Conservation (phyloP, 257 asterid species). For the Echium plantagineum region DNA sequence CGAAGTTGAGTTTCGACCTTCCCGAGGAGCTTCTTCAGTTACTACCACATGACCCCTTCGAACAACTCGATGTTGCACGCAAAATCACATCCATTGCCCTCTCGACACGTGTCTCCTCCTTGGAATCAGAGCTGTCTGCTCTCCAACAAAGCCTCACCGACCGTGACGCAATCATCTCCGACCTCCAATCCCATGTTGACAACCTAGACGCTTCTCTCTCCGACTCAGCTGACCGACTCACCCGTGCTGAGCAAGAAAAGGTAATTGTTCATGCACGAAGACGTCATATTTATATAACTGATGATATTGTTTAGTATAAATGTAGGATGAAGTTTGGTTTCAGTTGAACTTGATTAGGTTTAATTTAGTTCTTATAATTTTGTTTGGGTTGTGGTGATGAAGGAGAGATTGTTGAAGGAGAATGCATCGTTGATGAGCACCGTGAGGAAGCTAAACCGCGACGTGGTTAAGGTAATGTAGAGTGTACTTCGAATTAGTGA, state of each 20-base stretch:
- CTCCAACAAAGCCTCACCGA: slow-evolving; percentile 58
- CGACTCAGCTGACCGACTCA: slow-evolving; percentile 44
- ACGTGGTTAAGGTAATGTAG: slow-evolving; percentile 30
- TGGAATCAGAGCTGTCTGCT: slow-evolving; percentile 60
- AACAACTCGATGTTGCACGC: slow-evolving; percentile 84
- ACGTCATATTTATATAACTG: no score
- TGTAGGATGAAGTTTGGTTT: no score
- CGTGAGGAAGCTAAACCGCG: slow-evolving; percentile 40
- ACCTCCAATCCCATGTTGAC: slow-evolving; percentile 63
- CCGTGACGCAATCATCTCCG: slow-evolving; percentile 56
- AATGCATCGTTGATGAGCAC: slow-evolving; percentile 22
- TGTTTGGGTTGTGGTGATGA: neutral
- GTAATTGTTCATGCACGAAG: slow-evolving; percentile 13
- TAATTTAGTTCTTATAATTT: neutral
- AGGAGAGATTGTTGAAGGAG: slow-evolving; percentile 32
- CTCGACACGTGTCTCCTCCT: slow-evolving; percentile 69
- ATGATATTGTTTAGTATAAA: no score
- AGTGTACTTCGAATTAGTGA: no score
- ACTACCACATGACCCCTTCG: slow-evolving; percentile 84
- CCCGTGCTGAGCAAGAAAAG: slow-evolving; percentile 59
- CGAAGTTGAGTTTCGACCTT: slow-evolving; percentile 40
- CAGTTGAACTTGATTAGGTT: no score
- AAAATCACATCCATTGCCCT: slow-evolving; percentile 94
- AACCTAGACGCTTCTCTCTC: slow-evolving; percentile 52
- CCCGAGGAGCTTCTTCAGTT: slow-evolving; percentile 65